Base-by-base conservation (phyloP, 129 eudicot species). In the Apium graveolens region DNA sequence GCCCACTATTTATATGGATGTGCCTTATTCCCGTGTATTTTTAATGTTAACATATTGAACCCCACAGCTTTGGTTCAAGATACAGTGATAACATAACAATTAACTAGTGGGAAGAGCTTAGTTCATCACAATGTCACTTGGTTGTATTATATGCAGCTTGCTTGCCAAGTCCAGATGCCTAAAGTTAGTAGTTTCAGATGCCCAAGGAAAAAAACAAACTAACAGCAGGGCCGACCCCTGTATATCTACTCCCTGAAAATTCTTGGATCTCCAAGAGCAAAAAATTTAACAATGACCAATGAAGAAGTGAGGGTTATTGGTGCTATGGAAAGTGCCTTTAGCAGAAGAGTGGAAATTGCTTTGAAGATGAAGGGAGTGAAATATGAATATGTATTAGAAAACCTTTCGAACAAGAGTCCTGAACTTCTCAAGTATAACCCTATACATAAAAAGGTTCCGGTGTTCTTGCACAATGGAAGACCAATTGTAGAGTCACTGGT, bases 291-390 rank as follows among this genome's bases (percentile, higher is more conserved):
- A 42, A 82, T 82, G 85, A 18, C 3, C 10, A 4, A 39, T 34
- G 24, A 69, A 81, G 81, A 80, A 43, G 82, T 86, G 79, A 86
- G 78, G 75, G 24, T 86, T 24, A 14, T 49, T 32, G 90, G 90
- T 20, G 0, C 45, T 9, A 13, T 2, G 8, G 32, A 5, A 39
- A 72, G 76, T 11, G 0, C 76, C 0, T 72, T 72, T 13, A 72
- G 24, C 35, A 44, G 32, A 42, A 72, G 53, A 72, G 53, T 72
- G 3, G 53, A 72, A 72, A 42, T 72, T 72, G 76, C 76, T 11
- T 20, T 72, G 1, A 41, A 41, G 4, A 49, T 83, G 34, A 86
- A 86, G 74, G 90, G 90, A 24, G 57, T 86, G 11, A 8, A 81
- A 20, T 86, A 86, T 65, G 83, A 83, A 38, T 81, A 27, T 66